Evolutionary conservation across 441 rosid species (phyloP).

Genomic region (Brassica hybrid): DNA sequence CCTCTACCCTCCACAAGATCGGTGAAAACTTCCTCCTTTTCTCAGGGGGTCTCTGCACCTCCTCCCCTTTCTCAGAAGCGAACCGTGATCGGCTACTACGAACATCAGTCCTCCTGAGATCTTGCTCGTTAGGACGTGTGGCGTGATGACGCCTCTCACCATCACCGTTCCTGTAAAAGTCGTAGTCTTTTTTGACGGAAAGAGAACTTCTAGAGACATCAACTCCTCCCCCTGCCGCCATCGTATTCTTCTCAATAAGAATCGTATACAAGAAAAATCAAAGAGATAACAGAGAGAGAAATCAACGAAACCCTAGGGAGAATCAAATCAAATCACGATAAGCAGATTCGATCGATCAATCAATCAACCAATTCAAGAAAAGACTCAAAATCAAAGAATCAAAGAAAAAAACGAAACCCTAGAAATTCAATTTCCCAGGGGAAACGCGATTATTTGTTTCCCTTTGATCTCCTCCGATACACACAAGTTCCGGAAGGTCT

Average conservation of each 20-base stretch:
- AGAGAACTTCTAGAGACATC: slow-evolving; percentile 64
- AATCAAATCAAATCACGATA: slow-evolving; percentile 2
- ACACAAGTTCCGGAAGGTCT: slow-evolving; percentile 53
- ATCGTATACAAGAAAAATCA: slow-evolving; percentile 28
- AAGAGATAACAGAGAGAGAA: slow-evolving; percentile 2
- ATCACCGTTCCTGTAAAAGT: slow-evolving; percentile 38
- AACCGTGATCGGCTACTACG: slow-evolving; percentile 8
- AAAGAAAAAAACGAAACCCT: no score
- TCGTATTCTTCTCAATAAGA: slow-evolving; percentile 61
- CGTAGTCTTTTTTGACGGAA: slow-evolving; percentile 46
- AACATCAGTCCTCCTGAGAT: slow-evolving; percentile 32
- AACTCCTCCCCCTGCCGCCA: slow-evolving; percentile 77
- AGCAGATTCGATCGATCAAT: slow-evolving; percentile 18
- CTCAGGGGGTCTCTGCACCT: slow-evolving; percentile 46
- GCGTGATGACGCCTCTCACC: slow-evolving; percentile 26
- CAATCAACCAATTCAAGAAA: slow-evolving; percentile 7
- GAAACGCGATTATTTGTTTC: not conserved
- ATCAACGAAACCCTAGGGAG: slow-evolving; percentile 17
- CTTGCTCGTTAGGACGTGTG: slow-evolving; percentile 5
- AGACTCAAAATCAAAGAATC: no score
- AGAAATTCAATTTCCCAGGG: slow-evolving; percentile 38
- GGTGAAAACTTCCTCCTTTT: slow-evolving; percentile 72
- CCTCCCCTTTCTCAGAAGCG: slow-evolving; percentile 14
- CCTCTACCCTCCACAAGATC: slow-evolving; percentile 51
- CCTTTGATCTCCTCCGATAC: slow-evolving; percentile 47